These are phyloP conservation scores for Pisolithus marmoratus DNA, from an alignment of 768 basidiomycete genomes.

Conservation along the genomic window DNA sequence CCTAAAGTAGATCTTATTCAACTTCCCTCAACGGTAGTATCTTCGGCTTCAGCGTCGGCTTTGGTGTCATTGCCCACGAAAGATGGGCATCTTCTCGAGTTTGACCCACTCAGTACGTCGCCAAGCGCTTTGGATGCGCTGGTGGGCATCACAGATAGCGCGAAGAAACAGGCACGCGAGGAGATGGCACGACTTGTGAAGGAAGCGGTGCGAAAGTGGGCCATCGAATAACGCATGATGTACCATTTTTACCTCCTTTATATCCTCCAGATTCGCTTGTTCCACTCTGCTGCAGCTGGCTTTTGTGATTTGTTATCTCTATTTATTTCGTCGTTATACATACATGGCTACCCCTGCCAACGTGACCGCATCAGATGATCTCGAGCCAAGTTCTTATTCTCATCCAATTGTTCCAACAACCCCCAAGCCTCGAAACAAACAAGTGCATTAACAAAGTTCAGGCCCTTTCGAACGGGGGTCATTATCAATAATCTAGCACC, in stretches of 20 bases:
- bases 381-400: too few relatives aligned
- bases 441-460: too few relatives aligned
- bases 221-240: constrained; percentile 33
- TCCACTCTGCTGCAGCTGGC: neutral
- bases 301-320: neutral
- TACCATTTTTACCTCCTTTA: neutral
- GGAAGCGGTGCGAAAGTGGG: constrained; percentile 75
- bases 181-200: constrained; percentile 72
- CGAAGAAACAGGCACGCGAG: constrained; percentile 75
- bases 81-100: constrained; percentile 78
- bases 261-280: neutral
- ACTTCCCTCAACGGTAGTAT: neutral
- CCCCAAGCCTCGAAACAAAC: too few relatives aligned
- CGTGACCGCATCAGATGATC: neutral
- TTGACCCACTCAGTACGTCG: constrained; percentile 75
- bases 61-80: constrained; percentile 73
- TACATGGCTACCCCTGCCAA: neutral
- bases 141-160: constrained; percentile 73
- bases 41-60: constrained; percentile 38
- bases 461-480: too few relatives aligned
- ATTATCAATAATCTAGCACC: too few relatives aligned
- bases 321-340: neutral
- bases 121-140: constrained; percentile 68
- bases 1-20: constrained; percentile 1
- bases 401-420: too few relatives aligned